phyloP scores from a whole-genome alignment of 192 early-diverging fungal species.

The Chytriomyces hyalinus region DNA sequence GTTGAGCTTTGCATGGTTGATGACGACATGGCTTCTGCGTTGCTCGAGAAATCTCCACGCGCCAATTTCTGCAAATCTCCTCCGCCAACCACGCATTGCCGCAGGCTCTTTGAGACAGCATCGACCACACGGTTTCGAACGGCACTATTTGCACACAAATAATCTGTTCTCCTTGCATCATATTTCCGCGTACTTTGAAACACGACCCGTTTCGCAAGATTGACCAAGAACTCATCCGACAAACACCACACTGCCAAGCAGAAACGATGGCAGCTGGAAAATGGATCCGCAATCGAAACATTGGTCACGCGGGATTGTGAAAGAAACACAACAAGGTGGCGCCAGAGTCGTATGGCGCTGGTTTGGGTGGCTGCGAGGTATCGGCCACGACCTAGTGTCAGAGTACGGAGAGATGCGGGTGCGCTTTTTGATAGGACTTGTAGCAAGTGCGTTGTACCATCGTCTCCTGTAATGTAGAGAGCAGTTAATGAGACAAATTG shows the following conservation, averaged over 20 bases:
- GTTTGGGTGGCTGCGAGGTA: conserved; percentile 8
- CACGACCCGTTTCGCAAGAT: no score
- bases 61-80: background rate
- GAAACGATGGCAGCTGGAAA: background rate
- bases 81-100: background rate
- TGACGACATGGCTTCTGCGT: background rate
- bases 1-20: background rate
- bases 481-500: background rate
- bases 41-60: background rate
- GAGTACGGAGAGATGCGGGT: background rate
- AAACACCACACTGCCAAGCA: conserved; percentile 4
- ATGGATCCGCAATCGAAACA: conserved; percentile 5
- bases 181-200: background rate
- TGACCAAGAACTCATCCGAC: background rate
- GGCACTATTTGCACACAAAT: no score
- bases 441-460: conserved; percentile 18
- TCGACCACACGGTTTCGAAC: background rate
- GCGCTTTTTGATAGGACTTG: conserved; percentile 8
- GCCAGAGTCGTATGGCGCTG: conserved; percentile 3
- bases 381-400: conserved; percentile 15
- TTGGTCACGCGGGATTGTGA: background rate
- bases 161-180: background rate
- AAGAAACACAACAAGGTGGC: background rate
- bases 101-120: background rate
- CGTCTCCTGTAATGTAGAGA: conserved; percentile 12